Base-by-base conservation (phyloP, 2,329 filamentous ascomycete genomes). In the Colletotrichum abscissum region DNA sequence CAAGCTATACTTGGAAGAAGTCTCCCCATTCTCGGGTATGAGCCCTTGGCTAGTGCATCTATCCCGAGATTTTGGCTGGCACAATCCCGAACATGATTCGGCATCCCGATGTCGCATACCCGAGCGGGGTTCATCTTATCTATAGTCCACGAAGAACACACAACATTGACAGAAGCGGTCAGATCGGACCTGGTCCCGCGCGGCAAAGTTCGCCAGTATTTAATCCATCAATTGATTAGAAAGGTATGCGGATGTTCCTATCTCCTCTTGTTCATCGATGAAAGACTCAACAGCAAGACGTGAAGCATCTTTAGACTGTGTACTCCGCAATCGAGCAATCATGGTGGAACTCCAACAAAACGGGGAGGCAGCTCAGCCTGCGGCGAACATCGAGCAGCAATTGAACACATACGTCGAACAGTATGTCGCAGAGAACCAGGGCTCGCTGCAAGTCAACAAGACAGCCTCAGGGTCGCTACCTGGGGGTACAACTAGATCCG, bases 401-500 rank as follows among this genome's bases (percentile, higher is more conserved):
- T 56, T 73, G 5, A 24, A 16, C 2, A 35, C 30, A 8, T 73
- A 62, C 35, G 9, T 73, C 28, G 35, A 60, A 4, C 33, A 63
- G 22, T 74, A 67, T n/a, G 42, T 42, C 4, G 26, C 72, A 46
- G 42, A 77, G 42, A 86, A 87, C 75, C 79, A 81, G 7, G 76
- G 74, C 2, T 87, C 86, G 79, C 80, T 55, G 63, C 74, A 49
- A 80, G 83, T 16, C 82, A 88, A 70, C 77, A 82, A 14, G 74
- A 80, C 30, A 84, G 86, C n/a, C 56, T 80, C 58, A 74, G 78
- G 33, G 74, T 76, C 14, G 78, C 46, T 87, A 33, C 85, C 86
- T 0, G 86, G 86, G 24, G 86, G 86, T 46, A 87, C 87, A 76
- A 87, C 86, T 6, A 81, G 86, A 69, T 84, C 83, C 0, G 81